Base-by-base conservation (phyloP, 441 rosid species). In the Sinapis alba region DNA sequence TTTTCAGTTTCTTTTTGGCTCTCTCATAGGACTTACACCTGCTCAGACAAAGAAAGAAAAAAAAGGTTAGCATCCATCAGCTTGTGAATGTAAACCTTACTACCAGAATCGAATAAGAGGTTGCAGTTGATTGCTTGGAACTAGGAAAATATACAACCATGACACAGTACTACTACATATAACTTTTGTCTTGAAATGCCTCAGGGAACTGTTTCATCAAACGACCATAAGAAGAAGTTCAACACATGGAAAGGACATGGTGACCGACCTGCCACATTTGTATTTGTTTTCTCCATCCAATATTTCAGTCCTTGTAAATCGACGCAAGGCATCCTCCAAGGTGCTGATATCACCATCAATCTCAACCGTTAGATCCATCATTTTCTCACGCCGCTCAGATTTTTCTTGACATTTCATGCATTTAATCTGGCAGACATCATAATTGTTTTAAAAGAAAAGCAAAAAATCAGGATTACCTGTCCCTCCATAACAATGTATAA, bases 321-420 rank as follows among this genome's bases (percentile, higher is more conserved):
- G 89, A 65, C 73, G 84, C 76, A 96, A 94, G 63, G 98, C 99
- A 75, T 91, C 98, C 78, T 96, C 99, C 59, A 96, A 84, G 73
- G 85, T 90, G 64, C 84, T 86, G 71, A 93, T 84, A 58, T 89
- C 96, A 69, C 99, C 98, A 69, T 83, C 97, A 68, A 93, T 93
- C 87, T 96, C 99, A 78, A 96, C 96, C 4, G 98, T 86, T 57
- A 96, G 91, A 85, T 96, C 98, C 98, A 96, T 96, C 86, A 96
- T 91, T 83, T 90, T 88, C 86, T 96, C 99, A 19, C 73, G 91
- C 75, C 83, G 83, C 78, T 89, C 99, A 51, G 97, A 91, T 73
- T 90, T 96, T 77, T 84, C 89, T 62, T 82, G 87, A 77, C 99
- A 96, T 77, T 87, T 93, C 86, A 84, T 79, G 89, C 99, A 96